Conservation (phyloP, 163 green algal genomes). For the Trebouxiophyceae sp. region DNA sequence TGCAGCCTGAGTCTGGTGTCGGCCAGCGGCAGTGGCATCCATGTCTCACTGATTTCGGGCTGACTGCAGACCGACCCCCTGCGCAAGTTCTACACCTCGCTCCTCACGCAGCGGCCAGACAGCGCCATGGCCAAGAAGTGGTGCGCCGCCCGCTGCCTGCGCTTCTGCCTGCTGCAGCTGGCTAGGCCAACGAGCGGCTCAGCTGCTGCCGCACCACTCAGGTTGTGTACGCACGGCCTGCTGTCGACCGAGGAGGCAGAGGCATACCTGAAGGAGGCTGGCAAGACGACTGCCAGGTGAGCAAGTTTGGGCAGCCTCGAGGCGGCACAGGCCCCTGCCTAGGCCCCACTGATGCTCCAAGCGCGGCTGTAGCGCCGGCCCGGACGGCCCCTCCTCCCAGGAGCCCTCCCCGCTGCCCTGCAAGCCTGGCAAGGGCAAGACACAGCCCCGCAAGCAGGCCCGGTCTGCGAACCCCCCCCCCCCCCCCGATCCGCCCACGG, state of each 20-base stretch:
- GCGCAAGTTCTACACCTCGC: slow-evolving; percentile 61
- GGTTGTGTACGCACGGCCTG: slow-evolving; percentile 36
- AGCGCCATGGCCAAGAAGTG: slow-evolving; percentile 69
- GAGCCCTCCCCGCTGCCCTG: background rate
- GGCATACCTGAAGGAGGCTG: slow-evolving; percentile 10
- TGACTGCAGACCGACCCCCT: slow-evolving; percentile 38
- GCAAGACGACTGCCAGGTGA: background rate
- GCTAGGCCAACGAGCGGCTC: background rate
- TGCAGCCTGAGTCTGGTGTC: no score
- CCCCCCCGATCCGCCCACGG: no score
- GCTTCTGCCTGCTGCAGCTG: background rate
- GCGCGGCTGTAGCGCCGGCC: background rate
- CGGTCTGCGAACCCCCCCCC: no score
- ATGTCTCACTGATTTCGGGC: no score
- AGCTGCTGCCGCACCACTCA: background rate
- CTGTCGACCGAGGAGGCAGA: slow-evolving; percentile 50
- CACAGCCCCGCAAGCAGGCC: no score
- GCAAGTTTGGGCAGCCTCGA: no score
- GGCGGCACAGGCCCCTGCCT: no score
- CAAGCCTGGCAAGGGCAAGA: background rate
- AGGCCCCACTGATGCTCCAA: no score
- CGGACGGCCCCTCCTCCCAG: no score
- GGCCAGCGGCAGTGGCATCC: no score
- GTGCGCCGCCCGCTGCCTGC: slow-evolving; percentile 16
- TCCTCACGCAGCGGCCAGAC: slow-evolving; percentile 56